Evolutionary conservation across 805 yeast species (phyloP), one percentile per base, ranked within the genome.

Genomic region (Candida oleophila): DNA sequence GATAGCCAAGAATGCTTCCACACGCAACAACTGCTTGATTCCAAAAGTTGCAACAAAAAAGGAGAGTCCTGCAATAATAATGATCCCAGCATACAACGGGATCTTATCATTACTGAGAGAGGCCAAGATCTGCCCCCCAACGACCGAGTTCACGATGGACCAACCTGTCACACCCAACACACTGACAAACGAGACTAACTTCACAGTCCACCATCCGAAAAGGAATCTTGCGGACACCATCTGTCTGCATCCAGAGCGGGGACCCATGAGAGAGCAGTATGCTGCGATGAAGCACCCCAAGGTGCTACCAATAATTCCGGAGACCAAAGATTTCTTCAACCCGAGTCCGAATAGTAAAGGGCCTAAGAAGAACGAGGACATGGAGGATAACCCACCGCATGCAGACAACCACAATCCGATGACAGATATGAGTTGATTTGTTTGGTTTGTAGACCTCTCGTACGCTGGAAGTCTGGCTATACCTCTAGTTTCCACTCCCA

Each of bases 111-210:
- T 67, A 35, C 89, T 82, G 18, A 89, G 70, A 37, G 85, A 77
- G 7, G 81, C 73, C 41, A 89, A 64, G 49, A 89, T 84, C 65
- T 89, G 90, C 16, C 97, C 97, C 34, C 96, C 96, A 47, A 88
- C 83, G 42, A 89, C 94, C 54, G 87, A 80, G 60, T 88, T 89
- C n/a, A 89, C 90, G 32, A 89, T 83, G n/a, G 92, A 81, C 96
- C 96, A 89, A n/a, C 96, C 96, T 55, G 87, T 62, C 14, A 85
- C 85, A 42, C 96, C 95, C 38, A 87, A 64, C 48, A 87, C 81
- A 39, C 88, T 78, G 34, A 86, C 79, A 37, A 89, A 62, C 3
- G 89, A 83, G 41, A 88, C 86, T 45, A 88, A 69, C 62, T 86
- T 85, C 35, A 89, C 90, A 53, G 83, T 81, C 84, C 85, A 86